Evolutionary conservation across 78 protist genomes (phyloP).

Genomic region (Protostelium mycophagum): DNA sequence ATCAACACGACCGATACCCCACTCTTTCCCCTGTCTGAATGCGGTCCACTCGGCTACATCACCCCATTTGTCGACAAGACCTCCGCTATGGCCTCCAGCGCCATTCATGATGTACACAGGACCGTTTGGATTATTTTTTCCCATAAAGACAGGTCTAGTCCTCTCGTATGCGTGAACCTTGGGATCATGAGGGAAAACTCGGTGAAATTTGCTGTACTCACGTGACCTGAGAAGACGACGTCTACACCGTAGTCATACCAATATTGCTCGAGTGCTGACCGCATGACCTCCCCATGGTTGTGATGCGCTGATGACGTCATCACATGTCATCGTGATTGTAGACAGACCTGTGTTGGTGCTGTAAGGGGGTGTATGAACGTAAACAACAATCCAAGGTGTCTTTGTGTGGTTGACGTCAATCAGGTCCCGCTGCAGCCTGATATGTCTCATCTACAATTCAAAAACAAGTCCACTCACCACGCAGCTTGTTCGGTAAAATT

Average conservation of each 20-base stretch:
- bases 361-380: not conserved
- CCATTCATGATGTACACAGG: not conserved
- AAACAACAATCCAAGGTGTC: not conserved
- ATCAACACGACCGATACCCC: not conserved
- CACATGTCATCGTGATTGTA: not conserved
- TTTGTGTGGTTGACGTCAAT: not conserved
- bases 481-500: too few relatives aligned
- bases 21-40: not conserved
- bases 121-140: not conserved
- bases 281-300: not conserved
- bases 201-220: not conserved
- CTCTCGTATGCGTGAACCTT: not conserved
- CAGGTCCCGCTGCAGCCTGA: not conserved
- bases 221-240: not conserved
- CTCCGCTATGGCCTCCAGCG: not conserved
- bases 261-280: not conserved
- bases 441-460: too few relatives aligned
- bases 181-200: not conserved
- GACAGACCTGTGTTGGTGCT: not conserved
- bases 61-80: not conserved
- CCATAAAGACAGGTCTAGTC: not conserved
- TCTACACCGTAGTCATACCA: not conserved
- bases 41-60: not conserved
- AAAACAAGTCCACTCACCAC: too few relatives aligned
- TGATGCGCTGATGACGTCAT: not conserved